Evolutionary conservation across 2,329 filamentous ascomycete genomes (phyloP).

Genomic region (Fusarium sp.): DNA sequence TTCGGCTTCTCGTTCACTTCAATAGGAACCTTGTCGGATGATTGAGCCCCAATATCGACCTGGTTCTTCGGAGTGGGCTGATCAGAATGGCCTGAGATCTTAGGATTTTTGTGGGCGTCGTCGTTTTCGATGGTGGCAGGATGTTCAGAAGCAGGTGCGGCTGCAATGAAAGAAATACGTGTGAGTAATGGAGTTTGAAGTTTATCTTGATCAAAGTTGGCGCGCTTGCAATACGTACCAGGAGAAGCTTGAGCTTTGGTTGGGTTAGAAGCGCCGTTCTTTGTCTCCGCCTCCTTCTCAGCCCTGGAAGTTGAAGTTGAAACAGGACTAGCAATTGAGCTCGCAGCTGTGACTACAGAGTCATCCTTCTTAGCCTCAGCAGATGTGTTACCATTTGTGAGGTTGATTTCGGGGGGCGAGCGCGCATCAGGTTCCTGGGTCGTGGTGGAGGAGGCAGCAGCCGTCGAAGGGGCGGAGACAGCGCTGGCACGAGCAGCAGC

Average conservation of each 20-base stretch:
- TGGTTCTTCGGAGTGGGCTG: conserved; percentile 39
- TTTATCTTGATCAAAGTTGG: neutral
- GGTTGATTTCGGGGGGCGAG: conserved; percentile 31
- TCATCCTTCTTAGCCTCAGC: conserved; percentile 12
- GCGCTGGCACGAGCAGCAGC: conserved; percentile 45
- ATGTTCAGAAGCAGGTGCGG: conserved; percentile 30
- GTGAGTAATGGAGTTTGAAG: conserved; percentile 19
- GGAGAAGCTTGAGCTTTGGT: conserved; percentile 28
- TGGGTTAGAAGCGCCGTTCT: conserved; percentile 8
- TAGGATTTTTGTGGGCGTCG: conserved; percentile 21
- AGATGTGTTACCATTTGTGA: conserved; percentile 32
- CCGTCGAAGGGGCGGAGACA: conserved; percentile 17
- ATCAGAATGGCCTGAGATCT: conserved; percentile 33
- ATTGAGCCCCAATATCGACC: conserved; percentile 13
- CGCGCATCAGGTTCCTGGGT: conserved; percentile 12
- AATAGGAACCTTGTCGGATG: conserved; percentile 7
- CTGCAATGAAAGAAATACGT: conserved; percentile 10
- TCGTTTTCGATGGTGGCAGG: conserved; percentile 29
- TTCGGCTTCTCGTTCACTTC: conserved; percentile 28
- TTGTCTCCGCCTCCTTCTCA: conserved; percentile 24
- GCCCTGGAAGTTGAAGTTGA: conserved; percentile 24
- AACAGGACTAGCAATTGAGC: conserved; percentile 17
- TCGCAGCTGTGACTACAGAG: conserved; percentile 4
- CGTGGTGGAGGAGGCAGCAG: conserved; percentile 19
- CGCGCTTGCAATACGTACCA: conserved; percentile 36